phyloP scores from a whole-genome alignment of 2,329 filamentous ascomycete species.

The Diplodia scrobiculata region DNA sequence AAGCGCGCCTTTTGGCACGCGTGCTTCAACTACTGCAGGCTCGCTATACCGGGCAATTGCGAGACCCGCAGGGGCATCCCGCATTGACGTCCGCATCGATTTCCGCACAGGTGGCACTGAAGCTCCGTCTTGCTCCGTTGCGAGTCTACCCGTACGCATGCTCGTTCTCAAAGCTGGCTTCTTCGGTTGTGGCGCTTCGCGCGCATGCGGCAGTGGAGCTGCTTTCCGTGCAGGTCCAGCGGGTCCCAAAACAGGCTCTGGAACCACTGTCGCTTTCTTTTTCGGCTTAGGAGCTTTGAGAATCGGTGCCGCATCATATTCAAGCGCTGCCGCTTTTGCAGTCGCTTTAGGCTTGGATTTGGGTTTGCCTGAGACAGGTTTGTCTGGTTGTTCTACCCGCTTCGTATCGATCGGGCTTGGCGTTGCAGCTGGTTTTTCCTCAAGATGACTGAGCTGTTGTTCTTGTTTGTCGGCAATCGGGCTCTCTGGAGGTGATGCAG shows the following conservation, averaged over 20 bases:
- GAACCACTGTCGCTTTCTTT: conserved; percentile 37
- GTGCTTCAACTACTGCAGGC: conserved; percentile 33
- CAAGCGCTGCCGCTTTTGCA: background rate
- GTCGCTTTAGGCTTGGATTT: conserved; percentile 32
- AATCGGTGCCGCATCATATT: background rate
- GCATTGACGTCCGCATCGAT: conserved; percentile 36
- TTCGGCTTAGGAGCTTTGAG: conserved; percentile 42
- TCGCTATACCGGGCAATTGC: conserved; percentile 43
- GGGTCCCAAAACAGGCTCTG: conserved; percentile 14
- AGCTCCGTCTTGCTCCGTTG: conserved; percentile 30
- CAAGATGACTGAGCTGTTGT: conserved; percentile 57
- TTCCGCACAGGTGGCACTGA: background rate
- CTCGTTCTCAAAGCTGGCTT: conserved; percentile 49
- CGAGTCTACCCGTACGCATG: conserved; percentile 35
- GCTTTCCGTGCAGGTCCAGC: conserved; percentile 21
- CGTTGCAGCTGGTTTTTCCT: background rate
- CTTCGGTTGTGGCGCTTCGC: conserved; percentile 37
- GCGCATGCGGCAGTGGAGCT: conserved; percentile 23
- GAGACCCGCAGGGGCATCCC: conserved; percentile 35
- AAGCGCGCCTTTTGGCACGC: conserved; percentile 41
- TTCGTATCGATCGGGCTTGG: background rate
- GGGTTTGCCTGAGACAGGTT: background rate
- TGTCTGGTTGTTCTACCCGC: background rate
- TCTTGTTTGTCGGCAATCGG: conserved; percentile 43
- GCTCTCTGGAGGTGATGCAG: conserved; percentile 19